Base-by-base conservation (phyloP, 2,329 filamentous ascomycete genomes). In the Orbilia ellipsospora region DNA sequence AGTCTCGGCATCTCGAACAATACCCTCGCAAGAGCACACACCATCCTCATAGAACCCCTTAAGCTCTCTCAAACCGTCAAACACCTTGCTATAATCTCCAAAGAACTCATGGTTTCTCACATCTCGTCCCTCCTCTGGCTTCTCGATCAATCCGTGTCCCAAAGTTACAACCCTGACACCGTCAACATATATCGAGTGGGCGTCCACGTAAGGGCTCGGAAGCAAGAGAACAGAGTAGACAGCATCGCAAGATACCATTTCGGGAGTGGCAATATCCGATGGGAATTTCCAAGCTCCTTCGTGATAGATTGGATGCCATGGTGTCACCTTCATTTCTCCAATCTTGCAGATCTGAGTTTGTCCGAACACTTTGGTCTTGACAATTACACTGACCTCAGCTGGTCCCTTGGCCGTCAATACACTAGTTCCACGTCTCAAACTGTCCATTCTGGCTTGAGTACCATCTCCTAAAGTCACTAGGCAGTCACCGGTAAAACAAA, bases 221-320 rank as follows among this genome's bases (percentile, higher is more conserved):
- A 88, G 83, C 16, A 90, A 81, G 16, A 90, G 79, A 0, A 89
- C 81, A 0, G 88, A 89, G 81, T 88, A 90, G 4, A 90, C 82
- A 1, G 80, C 80, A 0, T 87, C 87, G 0, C 87, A 88, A 2
- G 81, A 78, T 0, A 84, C 80, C 5, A 77, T 76, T 1, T 78
- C 61, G 0, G 64, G 31, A 10, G 80, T 77, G 0, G 82, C 80
- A 0, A 84, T 78, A 0, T 84, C 75, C 0, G 80, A 82, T 0
- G 87, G 87, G 77, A 87, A 88, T 0, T 72, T 77, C 86, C 86
- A 88, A 2, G 63, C 77, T 7, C 72, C 81, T 18, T 83, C 81
- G 1, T 79, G 56, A 0, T 81, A 83, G 1, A 90, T 80, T 0
- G 88, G 88, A 79, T 90, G 88, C 86, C 87, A 90, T 0, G 86